Base-by-base conservation (phyloP, 768 basidiomycete genomes). In the Pleurotus cornucopiae region DNA sequence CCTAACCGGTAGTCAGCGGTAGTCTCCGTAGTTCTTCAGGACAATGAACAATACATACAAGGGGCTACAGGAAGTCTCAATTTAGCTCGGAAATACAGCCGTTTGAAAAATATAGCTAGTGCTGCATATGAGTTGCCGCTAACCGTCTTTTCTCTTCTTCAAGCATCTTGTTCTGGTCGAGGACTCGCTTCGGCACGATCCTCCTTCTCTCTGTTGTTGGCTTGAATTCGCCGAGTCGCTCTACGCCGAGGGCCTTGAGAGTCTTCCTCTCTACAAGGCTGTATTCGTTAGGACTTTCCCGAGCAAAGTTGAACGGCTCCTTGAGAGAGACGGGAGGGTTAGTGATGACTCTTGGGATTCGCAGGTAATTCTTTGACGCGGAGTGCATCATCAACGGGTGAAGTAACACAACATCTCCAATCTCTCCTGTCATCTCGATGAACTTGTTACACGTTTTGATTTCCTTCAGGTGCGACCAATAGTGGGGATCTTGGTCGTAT, bases 301-400 rank as follows among this genome's bases (percentile, higher is more conserved):
- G 69, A 40, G 72, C 61, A 60, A 84, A 82, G 37, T 76, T 71
- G 67, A 86, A 85, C 18, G 84, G 83, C 57, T 77, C 70, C 49
- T 72, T 75, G 49, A 84, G 68, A 38, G 76, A 69, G 5, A 84
- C 82, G 3, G 84, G 83, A 53, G 85, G 84, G 60, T 86, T 87
- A 44, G 84, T 84, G 64, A 86, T 86, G 54, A 87, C 71, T 58
- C 84, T 73, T 21, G 79, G 81, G 16, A 75, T 67, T 21, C 85
- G 78, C 40, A 78, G 68, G 60, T 79, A 71, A 63, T 86, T 86
- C 65, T 78, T 81, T 30, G 81, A 80, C 9, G 84, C 84, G 11
- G 83, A 80, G 61, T 85, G 85, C 60, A 84, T 65, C 82, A 86
- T 86, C 49, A 86, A 66, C 11, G 84, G 82, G 66, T 85, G 83